Evolutionary conservation across 164 flowering plant genomes (phyloP).

Genomic region (Litsea cubeba): DNA sequence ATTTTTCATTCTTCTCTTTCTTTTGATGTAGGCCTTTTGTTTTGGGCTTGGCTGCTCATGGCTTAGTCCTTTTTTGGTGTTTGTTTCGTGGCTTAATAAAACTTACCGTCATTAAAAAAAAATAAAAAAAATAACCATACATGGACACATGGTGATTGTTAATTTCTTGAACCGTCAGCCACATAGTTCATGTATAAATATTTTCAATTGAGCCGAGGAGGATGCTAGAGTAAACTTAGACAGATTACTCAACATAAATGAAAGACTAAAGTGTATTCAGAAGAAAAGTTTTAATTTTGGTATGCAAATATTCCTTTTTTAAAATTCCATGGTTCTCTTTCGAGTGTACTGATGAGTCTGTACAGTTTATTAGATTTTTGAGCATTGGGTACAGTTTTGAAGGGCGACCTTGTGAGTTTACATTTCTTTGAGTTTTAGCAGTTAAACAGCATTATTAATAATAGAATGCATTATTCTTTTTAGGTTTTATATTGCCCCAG

Average conservation of each 20-base stretch:
- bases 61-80: too few relatives aligned
- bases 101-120: too few relatives aligned
- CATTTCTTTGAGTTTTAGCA: not conserved
- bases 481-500: slow-evolving; percentile 83
- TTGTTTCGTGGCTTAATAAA: too few relatives aligned
- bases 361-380: not conserved
- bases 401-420: not conserved
- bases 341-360: not conserved
- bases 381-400: not conserved
- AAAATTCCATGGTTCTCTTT: not conserved
- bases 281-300: not conserved
- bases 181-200: not conserved
- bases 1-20: too few relatives aligned
- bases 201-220: not conserved
- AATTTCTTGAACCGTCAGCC: too few relatives aligned
- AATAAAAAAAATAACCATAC: too few relatives aligned
- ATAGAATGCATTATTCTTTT: slow-evolving; percentile 1
- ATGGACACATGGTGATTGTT: too few relatives aligned
- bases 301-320: too few relatives aligned
- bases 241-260: not conserved
- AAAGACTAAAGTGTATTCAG: too few relatives aligned
- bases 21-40: too few relatives aligned
- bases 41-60: too few relatives aligned
- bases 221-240: not conserved
- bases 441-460: too few relatives aligned